These are phyloP conservation scores for Marsdenia floribunda DNA, from an alignment of 257 asterid species.

Conservation along the genomic window DNA sequence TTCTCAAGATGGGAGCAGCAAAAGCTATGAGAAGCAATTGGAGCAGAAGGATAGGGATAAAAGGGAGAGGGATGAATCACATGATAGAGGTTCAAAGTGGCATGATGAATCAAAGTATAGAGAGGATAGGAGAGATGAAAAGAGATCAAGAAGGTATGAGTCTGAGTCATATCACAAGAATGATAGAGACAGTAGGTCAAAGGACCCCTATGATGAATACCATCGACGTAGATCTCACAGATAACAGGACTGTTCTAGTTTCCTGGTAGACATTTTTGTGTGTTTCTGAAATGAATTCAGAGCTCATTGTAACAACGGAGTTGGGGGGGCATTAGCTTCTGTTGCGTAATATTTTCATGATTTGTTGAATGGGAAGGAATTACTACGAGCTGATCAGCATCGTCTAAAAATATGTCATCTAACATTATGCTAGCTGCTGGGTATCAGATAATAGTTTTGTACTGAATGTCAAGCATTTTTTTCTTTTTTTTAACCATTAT, in stretches of 20 bases:
- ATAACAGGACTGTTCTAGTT: background rate
- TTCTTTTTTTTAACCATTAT: background rate
- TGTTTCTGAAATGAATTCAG: background rate
- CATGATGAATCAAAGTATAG: slow-evolving; percentile 27
- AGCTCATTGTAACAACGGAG: background rate
- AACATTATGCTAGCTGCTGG: background rate
- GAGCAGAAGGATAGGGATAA: slow-evolving; percentile 21
- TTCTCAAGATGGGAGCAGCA: slow-evolving; percentile 29
- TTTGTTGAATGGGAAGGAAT: background rate
- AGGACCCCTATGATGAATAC: slow-evolving; percentile 22
- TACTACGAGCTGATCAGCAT: background rate
- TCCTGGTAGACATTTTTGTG: background rate
- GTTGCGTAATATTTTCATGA: background rate
- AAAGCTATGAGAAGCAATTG: slow-evolving; percentile 24
- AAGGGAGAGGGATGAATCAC: slow-evolving; percentile 19
- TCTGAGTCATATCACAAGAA: slow-evolving; percentile 33
- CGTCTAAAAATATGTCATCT: background rate
- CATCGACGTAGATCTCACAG: slow-evolving; percentile 16
- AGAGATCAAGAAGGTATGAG: slow-evolving; percentile 37
- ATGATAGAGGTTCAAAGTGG: slow-evolving; percentile 36
- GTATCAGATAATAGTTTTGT: too few species aligned
- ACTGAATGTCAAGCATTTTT: background rate
- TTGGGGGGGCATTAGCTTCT: background rate
- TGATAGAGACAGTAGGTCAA: slow-evolving; percentile 36
- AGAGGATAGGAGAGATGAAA: slow-evolving; percentile 40